These are phyloP conservation scores for Sporothrix variecibatus DNA, from an alignment of 2,329 filamentous ascomycete species.

Conservation along the genomic window DNA sequence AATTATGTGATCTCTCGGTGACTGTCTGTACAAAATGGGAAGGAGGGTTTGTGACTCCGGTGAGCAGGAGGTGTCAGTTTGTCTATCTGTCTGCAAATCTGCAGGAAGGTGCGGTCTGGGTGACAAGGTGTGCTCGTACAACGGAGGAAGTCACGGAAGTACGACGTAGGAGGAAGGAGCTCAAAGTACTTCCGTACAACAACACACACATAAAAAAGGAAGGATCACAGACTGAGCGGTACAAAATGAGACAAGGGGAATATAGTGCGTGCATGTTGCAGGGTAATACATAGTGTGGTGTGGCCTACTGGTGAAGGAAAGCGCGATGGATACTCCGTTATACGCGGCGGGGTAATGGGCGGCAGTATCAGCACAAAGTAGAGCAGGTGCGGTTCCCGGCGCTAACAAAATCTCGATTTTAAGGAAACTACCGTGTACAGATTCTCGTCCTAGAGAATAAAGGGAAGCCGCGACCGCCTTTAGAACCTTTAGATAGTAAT, in stretches of 20 bases:
- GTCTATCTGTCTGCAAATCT: neutral
- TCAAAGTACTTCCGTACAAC: neutral
- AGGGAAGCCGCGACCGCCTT: slow-evolving; percentile 16
- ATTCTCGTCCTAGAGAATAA: neutral
- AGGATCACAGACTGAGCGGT: neutral
- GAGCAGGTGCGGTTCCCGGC: neutral
- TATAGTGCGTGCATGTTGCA: neutral
- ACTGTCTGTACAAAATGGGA: neutral
- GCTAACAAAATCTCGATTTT: slow-evolving; percentile 22
- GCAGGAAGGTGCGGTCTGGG: neutral
- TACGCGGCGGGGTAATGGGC: slow-evolving; percentile 10
- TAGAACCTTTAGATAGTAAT: neutral
- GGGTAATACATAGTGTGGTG: neutral
- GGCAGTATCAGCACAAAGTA: neutral
- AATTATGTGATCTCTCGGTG: neutral
- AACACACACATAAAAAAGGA: neutral
- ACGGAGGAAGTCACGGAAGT: neutral
- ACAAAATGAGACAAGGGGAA: slow-evolving; percentile 2
- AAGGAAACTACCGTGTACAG: neutral
- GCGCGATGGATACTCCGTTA: neutral
- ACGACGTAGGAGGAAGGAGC: neutral
- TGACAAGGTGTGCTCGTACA: neutral
- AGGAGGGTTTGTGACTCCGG: neutral
- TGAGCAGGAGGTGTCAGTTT: neutral
- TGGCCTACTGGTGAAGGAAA: neutral